Conservation (phyloP, 768 basidiomycete species). For the Leccinum pellstonianum region DNA sequence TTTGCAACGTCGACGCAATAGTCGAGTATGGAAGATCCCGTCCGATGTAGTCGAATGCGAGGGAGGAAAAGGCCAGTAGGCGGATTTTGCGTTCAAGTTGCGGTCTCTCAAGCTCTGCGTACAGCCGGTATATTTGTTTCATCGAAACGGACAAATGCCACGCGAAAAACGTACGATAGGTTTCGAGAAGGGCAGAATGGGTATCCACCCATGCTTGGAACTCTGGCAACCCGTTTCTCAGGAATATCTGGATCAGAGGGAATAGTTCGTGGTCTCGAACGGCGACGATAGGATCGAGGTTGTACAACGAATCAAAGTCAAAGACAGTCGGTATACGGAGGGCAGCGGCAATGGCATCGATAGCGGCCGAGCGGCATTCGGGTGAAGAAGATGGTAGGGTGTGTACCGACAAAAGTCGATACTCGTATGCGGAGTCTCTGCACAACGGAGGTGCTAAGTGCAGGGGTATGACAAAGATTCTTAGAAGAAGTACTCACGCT, state of each 20-base stretch:
- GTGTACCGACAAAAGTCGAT: conserved; percentile 58
- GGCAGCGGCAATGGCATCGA: conserved; percentile 61
- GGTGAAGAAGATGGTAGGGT: conserved; percentile 57
- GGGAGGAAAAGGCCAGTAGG: conserved; percentile 69
- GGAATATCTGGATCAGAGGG: conserved; percentile 72
- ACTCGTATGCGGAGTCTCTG: conserved; percentile 65
- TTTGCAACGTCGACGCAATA: conserved; percentile 66
- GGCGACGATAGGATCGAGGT: conserved; percentile 66
- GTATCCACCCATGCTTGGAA: conserved; percentile 58
- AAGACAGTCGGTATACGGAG: conserved; percentile 66
- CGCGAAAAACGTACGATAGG: conserved; percentile 49
- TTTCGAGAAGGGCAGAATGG: conserved; percentile 49
- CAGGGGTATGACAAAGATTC: not conserved
- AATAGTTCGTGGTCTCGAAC: conserved; percentile 71
- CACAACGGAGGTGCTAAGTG: not conserved
- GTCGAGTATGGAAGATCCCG: conserved; percentile 68
- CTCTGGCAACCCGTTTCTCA: conserved; percentile 60
- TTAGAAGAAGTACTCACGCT: conserved; percentile 46
- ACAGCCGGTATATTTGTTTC: not conserved
- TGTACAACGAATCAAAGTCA: conserved; percentile 80
- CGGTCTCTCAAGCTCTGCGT: conserved; percentile 51
- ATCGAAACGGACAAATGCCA: not conserved
- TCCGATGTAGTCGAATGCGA: conserved; percentile 76
- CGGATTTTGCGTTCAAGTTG: conserved; percentile 79
- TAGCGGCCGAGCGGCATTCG: conserved; percentile 50